A percentile compares a stretch with the other conserved stretches of the same genome.
Conservation (phyloP, 2,329 filamentous ascomycete genomes). For the Microdochium nivale region DNA sequence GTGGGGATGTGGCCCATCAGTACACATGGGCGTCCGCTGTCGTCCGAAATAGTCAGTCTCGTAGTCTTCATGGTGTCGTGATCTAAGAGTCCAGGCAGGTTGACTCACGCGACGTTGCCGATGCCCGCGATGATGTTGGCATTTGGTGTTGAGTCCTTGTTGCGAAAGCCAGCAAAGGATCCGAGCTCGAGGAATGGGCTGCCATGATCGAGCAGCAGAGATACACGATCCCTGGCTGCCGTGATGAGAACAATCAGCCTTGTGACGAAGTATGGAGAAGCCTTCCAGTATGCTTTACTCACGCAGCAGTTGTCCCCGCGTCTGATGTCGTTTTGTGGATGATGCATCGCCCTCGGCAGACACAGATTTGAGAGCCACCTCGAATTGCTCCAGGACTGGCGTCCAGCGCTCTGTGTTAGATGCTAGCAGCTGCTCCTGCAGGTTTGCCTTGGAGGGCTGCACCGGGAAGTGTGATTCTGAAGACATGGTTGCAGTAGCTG, state of each 20-base stretch:
- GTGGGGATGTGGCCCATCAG: constrained; percentile 32
- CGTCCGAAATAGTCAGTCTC: constrained; percentile 5
- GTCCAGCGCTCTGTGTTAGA: no score
- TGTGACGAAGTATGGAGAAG: background rate
- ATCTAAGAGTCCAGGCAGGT: background rate
- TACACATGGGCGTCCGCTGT: constrained; percentile 13
- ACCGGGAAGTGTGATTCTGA: constrained; percentile 5
- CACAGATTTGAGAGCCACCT: constrained; percentile 15
- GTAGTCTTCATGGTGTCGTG: constrained; percentile 14
- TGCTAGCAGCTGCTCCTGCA: background rate
- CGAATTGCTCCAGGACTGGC: constrained; percentile 15
- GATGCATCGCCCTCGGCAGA: constrained; percentile 18
- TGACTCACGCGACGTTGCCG: constrained; percentile 19
- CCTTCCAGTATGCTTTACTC: background rate
- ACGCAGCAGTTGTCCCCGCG: constrained; percentile 10
- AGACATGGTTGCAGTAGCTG: no score
- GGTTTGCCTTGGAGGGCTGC: constrained; percentile 9
- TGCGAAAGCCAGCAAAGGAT: constrained; percentile 23
- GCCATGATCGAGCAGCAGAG: constrained; percentile 25
- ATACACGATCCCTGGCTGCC: constrained; percentile 26
- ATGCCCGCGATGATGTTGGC: constrained; percentile 28
- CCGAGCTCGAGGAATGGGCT: constrained; percentile 30
- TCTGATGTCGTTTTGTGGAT: constrained; percentile 15
- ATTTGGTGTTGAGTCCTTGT: constrained; percentile 23
- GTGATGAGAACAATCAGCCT: background rate